phyloP scores from a whole-genome alignment of 371 early-diverging fungal genomes.

The Racocetra persica region DNA sequence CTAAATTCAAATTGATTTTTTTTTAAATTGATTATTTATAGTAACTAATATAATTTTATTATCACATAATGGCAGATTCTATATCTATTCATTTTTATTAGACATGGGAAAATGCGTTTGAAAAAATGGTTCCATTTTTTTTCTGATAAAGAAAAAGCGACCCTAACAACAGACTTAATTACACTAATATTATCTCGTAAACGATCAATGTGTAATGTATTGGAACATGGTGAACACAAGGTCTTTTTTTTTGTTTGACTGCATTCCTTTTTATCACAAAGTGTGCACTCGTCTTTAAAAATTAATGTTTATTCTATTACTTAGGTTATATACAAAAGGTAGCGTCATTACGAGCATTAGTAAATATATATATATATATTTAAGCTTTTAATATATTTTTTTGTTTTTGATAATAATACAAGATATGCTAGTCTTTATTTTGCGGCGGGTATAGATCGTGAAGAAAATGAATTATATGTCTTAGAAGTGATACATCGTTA shows the following conservation, averaged over 20 bases:
- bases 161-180: constrained; percentile 93
- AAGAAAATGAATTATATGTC: constrained; percentile 93
- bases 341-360: constrained; percentile 8
- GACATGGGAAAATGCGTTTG: constrained; percentile 90
- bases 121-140: constrained; percentile 96
- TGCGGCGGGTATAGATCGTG: constrained; percentile 87
- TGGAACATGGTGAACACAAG: constrained; percentile 84
- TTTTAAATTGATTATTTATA: no score
- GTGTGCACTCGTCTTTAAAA: constrained; percentile 56
- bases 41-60: no score
- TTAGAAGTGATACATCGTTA: constrained; percentile 97
- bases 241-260: constrained; percentile 49
- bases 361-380: background rate
- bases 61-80: constrained; percentile 60
- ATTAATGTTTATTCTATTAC: background rate
- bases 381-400: background rate
- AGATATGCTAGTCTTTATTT: constrained; percentile 97
- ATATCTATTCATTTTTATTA: constrained; percentile 71
- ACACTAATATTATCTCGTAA: constrained; percentile 89
- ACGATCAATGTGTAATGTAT: constrained; percentile 96
- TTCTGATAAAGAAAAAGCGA: constrained; percentile 88
- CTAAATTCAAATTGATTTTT: no score
- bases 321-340: constrained; percentile 90
- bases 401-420: constrained; percentile 17
- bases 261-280: background rate